A percentile compares a stretch with the other conserved stretches of the same genome.
These are phyloP conservation scores for Sclerotinia sclerotiorum DNA, from an alignment of 2,329 filamentous ascomycete genomes.

Conservation along the genomic window DNA sequence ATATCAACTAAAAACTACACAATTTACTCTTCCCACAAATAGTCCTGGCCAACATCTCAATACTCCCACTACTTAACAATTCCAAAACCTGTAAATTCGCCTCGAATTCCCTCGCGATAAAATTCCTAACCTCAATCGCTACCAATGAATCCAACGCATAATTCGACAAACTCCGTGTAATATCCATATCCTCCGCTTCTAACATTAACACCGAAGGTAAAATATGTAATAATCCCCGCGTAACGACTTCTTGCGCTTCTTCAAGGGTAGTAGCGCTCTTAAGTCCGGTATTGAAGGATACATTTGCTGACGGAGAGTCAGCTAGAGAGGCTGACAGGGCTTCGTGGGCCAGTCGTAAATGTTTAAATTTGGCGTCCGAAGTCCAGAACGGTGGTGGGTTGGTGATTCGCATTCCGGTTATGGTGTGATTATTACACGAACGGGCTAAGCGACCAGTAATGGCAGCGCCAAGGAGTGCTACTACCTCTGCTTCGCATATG, in stretches of 20 bases:
- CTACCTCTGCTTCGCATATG: constrained; percentile 54
- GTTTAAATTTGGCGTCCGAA: constrained; percentile 54
- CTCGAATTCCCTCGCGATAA: constrained; percentile 45
- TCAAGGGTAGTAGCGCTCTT: constrained; percentile 46
- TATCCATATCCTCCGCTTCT: constrained; percentile 50
- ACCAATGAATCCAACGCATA: constrained; percentile 43
- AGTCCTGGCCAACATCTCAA: constrained; percentile 49
- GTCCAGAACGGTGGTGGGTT: constrained; percentile 53
- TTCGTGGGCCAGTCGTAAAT: constrained; percentile 44
- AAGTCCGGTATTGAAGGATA: constrained; percentile 49
- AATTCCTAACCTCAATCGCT: constrained; percentile 40
- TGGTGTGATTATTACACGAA: constrained; percentile 51
- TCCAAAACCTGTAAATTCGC: constrained; percentile 53
- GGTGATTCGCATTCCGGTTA: constrained; percentile 55
- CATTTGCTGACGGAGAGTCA: constrained; percentile 29
- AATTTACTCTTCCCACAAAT: constrained; percentile 48
- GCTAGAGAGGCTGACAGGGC: constrained; percentile 36
- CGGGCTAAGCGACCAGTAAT: constrained; percentile 47
- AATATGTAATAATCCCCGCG: constrained; percentile 49
- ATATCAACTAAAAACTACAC: constrained; percentile 28
- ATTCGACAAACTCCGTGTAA: constrained; percentile 46
- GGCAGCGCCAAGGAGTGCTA: constrained; percentile 53
- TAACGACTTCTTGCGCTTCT: constrained; percentile 49
- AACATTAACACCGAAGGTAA: constrained; percentile 52
- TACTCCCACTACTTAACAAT: constrained; percentile 52